Evolutionary conservation across 2,329 filamentous ascomycete species (phyloP), one percentile per base, ranked within the genome.

Genomic region (Cladosporium oxysporum): DNA sequence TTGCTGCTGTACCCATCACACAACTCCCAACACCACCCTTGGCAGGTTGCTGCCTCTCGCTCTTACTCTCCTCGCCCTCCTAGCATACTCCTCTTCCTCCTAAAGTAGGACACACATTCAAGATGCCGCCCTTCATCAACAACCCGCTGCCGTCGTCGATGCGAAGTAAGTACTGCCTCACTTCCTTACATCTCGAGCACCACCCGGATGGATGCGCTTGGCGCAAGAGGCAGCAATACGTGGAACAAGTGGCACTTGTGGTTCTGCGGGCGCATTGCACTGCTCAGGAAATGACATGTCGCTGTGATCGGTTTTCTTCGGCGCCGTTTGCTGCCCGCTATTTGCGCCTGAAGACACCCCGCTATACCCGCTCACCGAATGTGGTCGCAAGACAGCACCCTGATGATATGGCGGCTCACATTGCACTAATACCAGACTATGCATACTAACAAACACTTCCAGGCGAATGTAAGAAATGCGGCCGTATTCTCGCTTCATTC

Each of bases 391-490:
- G n/a, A 33, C 29, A 33, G 26, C 52, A 10, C 31, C 5, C n/a
- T 33, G 8, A 12, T 55, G 52, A n/a, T 29, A 21, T 33, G 16
- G 28, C 28, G 1, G 5, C 52, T 29, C 16, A 4, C 10, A 21
- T 29, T 8, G 52, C 16, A 11, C 11, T 2, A 31, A 2, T 5
- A 33, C 3, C 5, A n/a, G 11, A 4, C 7, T 18, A 2, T 5
- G 6, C 0, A 33, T 3, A 31, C 66, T 68, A 35, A 68, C 53
- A 41, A 44, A 71, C 65, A 66, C 71, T 58, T 66, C 72, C 79
- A 97, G 94, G 92, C 83, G 95, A 99, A 83, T 98, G 95, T 83
- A 95, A 91, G 80, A 99, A 99, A 82, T 95, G 93, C 77, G 91
- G 91, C 76, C 97, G 96, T 84, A 98, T 98, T 75, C 87, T 99